These are phyloP conservation scores for Silene latifolia DNA, from an alignment of 148 eudicot genomes.

Conservation along the genomic window DNA sequence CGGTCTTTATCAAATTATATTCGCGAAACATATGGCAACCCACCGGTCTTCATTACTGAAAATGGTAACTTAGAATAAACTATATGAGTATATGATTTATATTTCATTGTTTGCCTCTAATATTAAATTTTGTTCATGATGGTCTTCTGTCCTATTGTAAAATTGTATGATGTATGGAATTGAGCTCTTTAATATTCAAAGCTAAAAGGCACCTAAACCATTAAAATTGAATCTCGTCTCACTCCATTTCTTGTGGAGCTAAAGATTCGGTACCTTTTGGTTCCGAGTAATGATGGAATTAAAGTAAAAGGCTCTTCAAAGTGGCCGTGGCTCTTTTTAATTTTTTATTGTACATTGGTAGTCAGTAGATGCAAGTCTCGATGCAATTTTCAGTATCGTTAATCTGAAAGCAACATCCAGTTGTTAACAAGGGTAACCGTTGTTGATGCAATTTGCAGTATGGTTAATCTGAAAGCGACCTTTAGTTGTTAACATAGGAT, in stretches of 20 bases:
- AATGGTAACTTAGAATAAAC: constrained; percentile 45
- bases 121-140: not conserved
- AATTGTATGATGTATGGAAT: not conserved
- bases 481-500: too few relatives aligned
- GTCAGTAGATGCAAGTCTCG: too few relatives aligned
- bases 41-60: constrained; percentile 72
- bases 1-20: constrained; percentile 54
- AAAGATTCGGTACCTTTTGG: too few relatives aligned
- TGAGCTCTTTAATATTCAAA: not conserved
- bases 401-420: too few relatives aligned
- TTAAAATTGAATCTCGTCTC: not conserved
- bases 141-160: not conserved
- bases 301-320: too few relatives aligned
- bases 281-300: too few relatives aligned
- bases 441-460: too few relatives aligned
- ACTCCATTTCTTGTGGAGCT: not conserved
- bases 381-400: too few relatives aligned
- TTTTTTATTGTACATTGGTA: too few relatives aligned
- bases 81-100: not conserved
- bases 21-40: constrained; percentile 64
- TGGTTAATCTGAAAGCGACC: too few relatives aligned
- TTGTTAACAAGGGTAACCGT: too few relatives aligned
- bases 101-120: not conserved
- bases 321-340: too few relatives aligned
- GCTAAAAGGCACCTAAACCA: not conserved